Conservation (phyloP, 441 rosid species). For the Arabidopsis hybrid region DNA sequence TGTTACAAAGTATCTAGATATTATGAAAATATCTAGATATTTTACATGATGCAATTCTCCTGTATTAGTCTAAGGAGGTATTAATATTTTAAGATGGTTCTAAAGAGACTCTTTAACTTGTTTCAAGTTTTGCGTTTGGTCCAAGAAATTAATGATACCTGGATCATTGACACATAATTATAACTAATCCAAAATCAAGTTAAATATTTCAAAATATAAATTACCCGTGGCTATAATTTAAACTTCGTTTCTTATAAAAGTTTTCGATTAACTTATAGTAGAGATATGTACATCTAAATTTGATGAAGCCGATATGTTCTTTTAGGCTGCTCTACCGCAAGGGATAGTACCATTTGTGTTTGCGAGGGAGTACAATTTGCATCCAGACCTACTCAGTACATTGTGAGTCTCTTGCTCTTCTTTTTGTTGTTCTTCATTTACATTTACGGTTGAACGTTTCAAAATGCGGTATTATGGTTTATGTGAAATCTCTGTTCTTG, state of each 20-base stretch:
- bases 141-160: not conserved
- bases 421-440: not conserved
- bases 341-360: conserved; percentile 86
- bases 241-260: not conserved
- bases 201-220: not conserved
- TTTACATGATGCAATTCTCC: not conserved
- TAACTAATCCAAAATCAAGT: not conserved
- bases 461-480: not conserved
- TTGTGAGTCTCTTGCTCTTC: conserved; percentile 51
- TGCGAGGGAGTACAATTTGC: conserved; percentile 79
- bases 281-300: not conserved
- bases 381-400: conserved; percentile 79
- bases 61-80: not conserved
- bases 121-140: not conserved
- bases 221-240: not conserved
- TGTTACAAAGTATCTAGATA: not conserved
- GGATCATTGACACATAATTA: not conserved
- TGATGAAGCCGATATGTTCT: not conserved
- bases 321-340: conserved; percentile 87
- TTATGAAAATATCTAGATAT: not conserved
- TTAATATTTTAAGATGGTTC: not conserved
- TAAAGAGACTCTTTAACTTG: not conserved
- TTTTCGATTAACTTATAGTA: not conserved
- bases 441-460: not conserved
- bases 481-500: conserved; percentile 2